Percentiles rank a stretch among this genome's conserved stretches.
These are phyloP conservation scores for Alternaria sp. DNA, from an alignment of 2,329 filamentous ascomycete species.

Conservation along the genomic window DNA sequence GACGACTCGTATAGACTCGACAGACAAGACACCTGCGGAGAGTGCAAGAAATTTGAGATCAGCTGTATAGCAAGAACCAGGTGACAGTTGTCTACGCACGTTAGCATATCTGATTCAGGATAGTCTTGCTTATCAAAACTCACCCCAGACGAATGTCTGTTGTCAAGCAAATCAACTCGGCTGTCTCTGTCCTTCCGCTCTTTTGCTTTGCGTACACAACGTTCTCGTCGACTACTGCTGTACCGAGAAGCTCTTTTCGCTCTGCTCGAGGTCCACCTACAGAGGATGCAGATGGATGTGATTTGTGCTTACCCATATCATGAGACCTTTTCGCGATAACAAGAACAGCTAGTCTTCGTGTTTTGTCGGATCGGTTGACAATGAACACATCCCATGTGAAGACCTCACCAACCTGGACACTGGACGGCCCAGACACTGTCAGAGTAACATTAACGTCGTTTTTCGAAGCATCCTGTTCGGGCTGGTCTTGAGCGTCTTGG, in stretches of 20 bases:
- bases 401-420: constrained; percentile 69
- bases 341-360: constrained; percentile 75
- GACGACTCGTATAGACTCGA: constrained; percentile 77
- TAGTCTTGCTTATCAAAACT: constrained; percentile 32
- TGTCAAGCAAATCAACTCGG: constrained; percentile 77
- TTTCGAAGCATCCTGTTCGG: constrained; percentile 33
- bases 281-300: constrained; percentile 55
- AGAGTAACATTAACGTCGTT: constrained; percentile 75
- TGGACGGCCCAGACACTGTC: constrained; percentile 72
- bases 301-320: constrained; percentile 56
- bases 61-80: constrained; percentile 76
- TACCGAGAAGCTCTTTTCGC: constrained; percentile 59
- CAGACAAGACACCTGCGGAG: constrained; percentile 69
- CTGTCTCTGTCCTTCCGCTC: constrained; percentile 68
- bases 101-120: constrained; percentile 18
- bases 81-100: constrained; percentile 67
- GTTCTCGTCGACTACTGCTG: constrained; percentile 76
- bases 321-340: constrained; percentile 72
- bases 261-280: constrained; percentile 38
- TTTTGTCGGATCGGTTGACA: constrained; percentile 71
- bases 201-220: constrained; percentile 76
- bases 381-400: constrained; percentile 80
- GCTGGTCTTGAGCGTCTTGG: constrained; percentile 30
- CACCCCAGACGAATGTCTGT: constrained; percentile 77
- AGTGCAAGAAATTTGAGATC: constrained; percentile 78